Conservation (phyloP, 345 rosid genomes). For the Sonneratia alba region DNA sequence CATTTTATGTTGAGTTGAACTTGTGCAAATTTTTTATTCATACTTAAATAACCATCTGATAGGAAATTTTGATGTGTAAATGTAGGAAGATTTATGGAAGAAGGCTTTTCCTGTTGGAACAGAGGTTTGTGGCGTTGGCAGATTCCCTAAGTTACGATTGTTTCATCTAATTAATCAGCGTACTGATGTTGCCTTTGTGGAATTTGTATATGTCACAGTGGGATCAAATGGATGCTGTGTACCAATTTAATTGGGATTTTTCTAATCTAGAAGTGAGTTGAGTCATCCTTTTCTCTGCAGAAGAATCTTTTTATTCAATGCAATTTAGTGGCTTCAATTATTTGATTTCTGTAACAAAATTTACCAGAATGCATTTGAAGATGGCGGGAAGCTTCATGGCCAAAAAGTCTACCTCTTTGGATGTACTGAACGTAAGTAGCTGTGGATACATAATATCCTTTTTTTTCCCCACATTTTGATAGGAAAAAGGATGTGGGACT, state of each 20-base stretch:
- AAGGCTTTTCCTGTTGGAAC: slow-evolving; percentile 82
- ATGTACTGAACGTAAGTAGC: slow-evolving; percentile 80
- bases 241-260: slow-evolving; percentile 74
- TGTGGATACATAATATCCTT: too few species aligned
- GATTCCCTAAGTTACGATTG: background rate
- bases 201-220: slow-evolving; percentile 40
- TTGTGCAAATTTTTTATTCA: too few species aligned
- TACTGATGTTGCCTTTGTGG: slow-evolving; percentile 10
- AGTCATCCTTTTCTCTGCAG: background rate
- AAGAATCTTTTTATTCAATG: background rate
- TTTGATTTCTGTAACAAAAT: slow-evolving; percentile 7
- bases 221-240: slow-evolving; percentile 74
- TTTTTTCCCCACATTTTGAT: background rate
- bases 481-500: background rate
- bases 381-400: slow-evolving; percentile 70
- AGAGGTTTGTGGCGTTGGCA: slow-evolving; percentile 44
- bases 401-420: slow-evolving; percentile 78
- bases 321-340: background rate
- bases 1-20: too few species aligned
- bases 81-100: slow-evolving; percentile 90
- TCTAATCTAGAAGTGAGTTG: slow-evolving; percentile 79
- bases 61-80: slow-evolving; percentile 11
- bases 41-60: background rate
- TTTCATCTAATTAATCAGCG: background rate
- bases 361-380: slow-evolving; percentile 77